Evolutionary conservation across 441 rosid genomes (phyloP).

Genomic region (Populus hybrid): DNA sequence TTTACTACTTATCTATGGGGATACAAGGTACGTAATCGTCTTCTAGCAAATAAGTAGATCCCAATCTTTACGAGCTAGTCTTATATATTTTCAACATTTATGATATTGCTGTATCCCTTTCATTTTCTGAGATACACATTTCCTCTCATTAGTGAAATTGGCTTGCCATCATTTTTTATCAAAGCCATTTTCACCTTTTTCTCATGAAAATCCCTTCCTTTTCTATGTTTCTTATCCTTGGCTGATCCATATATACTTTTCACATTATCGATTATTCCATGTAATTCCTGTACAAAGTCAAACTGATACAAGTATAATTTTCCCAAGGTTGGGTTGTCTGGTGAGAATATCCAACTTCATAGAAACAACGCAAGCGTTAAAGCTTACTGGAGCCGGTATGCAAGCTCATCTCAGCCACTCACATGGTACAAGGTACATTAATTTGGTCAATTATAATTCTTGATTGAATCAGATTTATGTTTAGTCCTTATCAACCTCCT

Average conservation of each 20-base stretch:
- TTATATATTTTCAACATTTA: not conserved
- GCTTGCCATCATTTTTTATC: not conserved
- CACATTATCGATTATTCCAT: not conserved
- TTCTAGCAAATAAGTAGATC: not conserved
- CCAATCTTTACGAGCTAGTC: not conserved
- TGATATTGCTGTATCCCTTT: not conserved
- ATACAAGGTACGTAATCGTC: not conserved
- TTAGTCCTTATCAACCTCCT: not conserved
- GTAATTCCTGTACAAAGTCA: not conserved
- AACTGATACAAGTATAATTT: not conserved
- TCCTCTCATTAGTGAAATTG: not conserved
- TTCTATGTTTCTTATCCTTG: not conserved
- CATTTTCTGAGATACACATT: not conserved
- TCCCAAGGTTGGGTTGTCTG: not conserved
- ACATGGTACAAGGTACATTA: slow-evolving; percentile 3
- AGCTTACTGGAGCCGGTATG: not conserved
- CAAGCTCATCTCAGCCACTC: not conserved
- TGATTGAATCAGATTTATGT: not conserved
- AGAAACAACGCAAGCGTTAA: not conserved
- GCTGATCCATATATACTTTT: not conserved
- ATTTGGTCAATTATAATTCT: not conserved
- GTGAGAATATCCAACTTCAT: not conserved
- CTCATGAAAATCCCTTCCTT: not conserved
- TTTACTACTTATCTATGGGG: not conserved
- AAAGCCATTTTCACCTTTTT: too few relatives aligned